A percentile compares a stretch with the other conserved stretches of the same genome.
phyloP scores from a whole-genome alignment of 257 asterid species.

The Asclepias syriaca region DNA sequence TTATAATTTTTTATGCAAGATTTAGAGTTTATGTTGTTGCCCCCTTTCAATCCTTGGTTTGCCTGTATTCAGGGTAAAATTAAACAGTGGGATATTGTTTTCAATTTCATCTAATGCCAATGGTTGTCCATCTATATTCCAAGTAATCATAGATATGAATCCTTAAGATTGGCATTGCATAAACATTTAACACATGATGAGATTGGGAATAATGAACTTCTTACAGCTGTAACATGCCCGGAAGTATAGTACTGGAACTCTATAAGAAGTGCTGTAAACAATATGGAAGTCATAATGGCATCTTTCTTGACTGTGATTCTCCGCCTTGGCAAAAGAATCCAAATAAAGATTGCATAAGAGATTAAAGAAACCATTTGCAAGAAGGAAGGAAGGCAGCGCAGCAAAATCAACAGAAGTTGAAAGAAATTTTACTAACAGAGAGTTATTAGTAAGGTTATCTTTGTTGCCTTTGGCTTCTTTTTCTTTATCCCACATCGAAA shows the following conservation, averaged over 20 bases:
- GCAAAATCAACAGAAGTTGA: background rate
- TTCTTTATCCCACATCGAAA: too few species aligned
- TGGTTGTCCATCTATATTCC: conserved; percentile 73
- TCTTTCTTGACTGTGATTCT: conserved; percentile 26
- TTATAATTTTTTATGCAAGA: background rate
- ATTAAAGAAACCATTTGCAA: background rate
- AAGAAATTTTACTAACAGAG: conserved; percentile 37
- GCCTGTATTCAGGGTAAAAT: background rate
- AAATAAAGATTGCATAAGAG: background rate
- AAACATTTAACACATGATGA: background rate
- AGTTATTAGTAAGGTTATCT: conserved; percentile 36
- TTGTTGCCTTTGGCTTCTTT: too few species aligned
- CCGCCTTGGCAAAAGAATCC: conserved; percentile 35
- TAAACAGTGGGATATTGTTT: conserved; percentile 36
- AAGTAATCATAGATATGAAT: conserved; percentile 2
- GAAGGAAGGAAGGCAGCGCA: background rate
- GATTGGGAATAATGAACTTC: conserved; percentile 22
- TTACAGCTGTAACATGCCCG: conserved; percentile 69
- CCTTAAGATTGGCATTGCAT: background rate
- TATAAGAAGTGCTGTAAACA: conserved; percentile 61
- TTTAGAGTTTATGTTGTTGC: background rate
- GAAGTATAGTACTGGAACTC: conserved; percentile 83
- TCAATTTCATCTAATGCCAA: conserved; percentile 50
- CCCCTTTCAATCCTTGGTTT: background rate
- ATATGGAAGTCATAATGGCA: conserved; percentile 70